Evolutionary conservation across 768 basidiomycete genomes (phyloP), one percentile per base, ranked within the genome.

Genomic region (Trametes meyenii): DNA sequence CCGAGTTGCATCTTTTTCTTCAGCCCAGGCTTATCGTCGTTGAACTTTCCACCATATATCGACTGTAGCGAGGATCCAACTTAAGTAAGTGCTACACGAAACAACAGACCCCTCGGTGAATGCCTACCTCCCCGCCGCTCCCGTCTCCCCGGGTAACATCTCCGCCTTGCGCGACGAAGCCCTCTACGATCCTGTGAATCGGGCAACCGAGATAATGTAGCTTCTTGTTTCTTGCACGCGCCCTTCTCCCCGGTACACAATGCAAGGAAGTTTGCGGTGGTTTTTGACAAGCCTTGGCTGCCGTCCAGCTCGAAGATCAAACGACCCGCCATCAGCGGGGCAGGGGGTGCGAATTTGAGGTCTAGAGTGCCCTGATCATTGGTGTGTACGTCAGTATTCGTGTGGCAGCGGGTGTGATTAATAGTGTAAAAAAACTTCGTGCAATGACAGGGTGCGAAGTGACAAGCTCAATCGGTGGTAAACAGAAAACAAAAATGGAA

Each of bases 131-230:
- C 14, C 84, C 84, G 0, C 82, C 81, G 52, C 75, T 78, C 36
- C 83, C 83, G 65, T 84, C 83, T 5, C 78, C 76, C 45, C 83
- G 68, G 21, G 82, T 83, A 40, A 83, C 72, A 65, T 85, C 82
- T 6, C 83, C 83, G n/a, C 80, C 79, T 65, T 85, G 83, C 0
- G 79, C 78, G 4, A 84, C 74, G 52, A 83, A 85, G 14, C 74
- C 81, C 62, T 75, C 73, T 46, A 79, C 77, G 64, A 81, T 73
- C 11, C 81, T 72, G 69, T 83, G 82, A 1, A 85, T 73, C 29
- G 77, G 78, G 39, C 72, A 76, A 2, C 72, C 77, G 39, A 74
- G 46, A 65, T 82, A 84, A 61, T 77, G 75, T 52, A 83, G 68
- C 36, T 67, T 74, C 68, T 78, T 80, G 61, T 80, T 79, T 78